phyloP scores from a whole-genome alignment of 495 filamentous ascomycete species.

The Annulohypoxylon moriforme region DNA sequence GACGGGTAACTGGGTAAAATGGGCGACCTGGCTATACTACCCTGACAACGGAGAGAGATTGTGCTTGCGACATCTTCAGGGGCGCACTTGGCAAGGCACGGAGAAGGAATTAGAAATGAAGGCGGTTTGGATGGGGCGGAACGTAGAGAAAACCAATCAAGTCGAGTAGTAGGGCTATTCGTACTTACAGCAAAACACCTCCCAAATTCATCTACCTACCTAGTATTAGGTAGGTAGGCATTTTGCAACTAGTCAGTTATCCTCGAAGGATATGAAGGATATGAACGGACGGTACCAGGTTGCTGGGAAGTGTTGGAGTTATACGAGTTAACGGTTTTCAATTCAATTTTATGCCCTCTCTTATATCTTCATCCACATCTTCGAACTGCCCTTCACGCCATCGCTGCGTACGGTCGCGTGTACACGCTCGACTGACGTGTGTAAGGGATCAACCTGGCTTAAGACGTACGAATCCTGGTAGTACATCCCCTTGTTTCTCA shows the following conservation, averaged over 20 bases:
- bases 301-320: neutral
- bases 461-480: slow-evolving; percentile 45
- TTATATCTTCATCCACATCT: slow-evolving; percentile 41
- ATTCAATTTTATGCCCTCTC: slow-evolving; percentile 5
- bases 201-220: too few species aligned
- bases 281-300: neutral
- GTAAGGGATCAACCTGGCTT: slow-evolving; percentile 42
- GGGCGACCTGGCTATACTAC: slow-evolving; percentile 63
- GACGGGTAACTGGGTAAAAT: slow-evolving; percentile 55
- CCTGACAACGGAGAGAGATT: slow-evolving; percentile 53
- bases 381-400: slow-evolving; percentile 19
- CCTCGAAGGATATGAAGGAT: neutral
- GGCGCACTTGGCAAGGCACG: slow-evolving; percentile 55
- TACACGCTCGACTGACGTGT: slow-evolving; percentile 29
- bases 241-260: neutral
- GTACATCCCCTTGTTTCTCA: slow-evolving; percentile 35
- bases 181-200: neutral
- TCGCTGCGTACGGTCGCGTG: slow-evolving; percentile 37
- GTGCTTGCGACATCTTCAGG: slow-evolving; percentile 57
- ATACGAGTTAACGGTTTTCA: slow-evolving; percentile 1
- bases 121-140: slow-evolving; percentile 29
- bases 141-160: neutral
- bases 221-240: too few species aligned
- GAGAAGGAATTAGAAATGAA: slow-evolving; percentile 46
- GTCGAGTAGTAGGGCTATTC: neutral